Base-by-base conservation (phyloP, 805 yeast genomes). In the Candida tammaniensis region DNA sequence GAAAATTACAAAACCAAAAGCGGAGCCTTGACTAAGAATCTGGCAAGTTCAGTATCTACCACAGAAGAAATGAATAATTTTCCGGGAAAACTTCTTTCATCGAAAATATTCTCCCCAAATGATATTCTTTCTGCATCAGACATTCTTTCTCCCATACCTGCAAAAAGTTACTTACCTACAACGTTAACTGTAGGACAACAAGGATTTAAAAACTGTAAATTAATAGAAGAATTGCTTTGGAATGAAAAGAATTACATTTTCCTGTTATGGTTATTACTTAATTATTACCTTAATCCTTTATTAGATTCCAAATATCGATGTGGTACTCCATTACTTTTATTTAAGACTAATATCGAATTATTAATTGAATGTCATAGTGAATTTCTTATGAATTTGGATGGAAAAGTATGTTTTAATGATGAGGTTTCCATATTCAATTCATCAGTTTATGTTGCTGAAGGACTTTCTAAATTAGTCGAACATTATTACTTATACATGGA, bases 161-260 rank as follows among this genome's bases (percentile, higher is more conserved):
- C 10, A n/a, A 28, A 21, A 8, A 14, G 27, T 14, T 42, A 42
- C 8, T 49, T 60, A 2, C 62, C 60, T 4, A 2, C 27, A 30
- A 12, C 57, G 56, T 4, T 13, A 18, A 6, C n/a, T 46, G 7
- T 35, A 52, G 2, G 49, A 40, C 27, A 39, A 63, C 25, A 48
- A n/a, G 38, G 26, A 7, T 30, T 33, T 24, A 33, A 27, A 17
- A 18, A 15, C 11, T 29, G 42, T 15, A 58, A 53, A 29, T 38
- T 59, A 1, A 42, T 71, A n/a, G 67, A 71, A 36, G 84, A 78
- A 47, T 48, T 77, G 4, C 35, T 70, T 0, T 62, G 61, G 10
- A 74, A 76, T 9, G 84, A 78, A 44, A 61, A 57, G 17, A 55
- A 54, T 1, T 78, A 74, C 45, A 50, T 75, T n/a, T 56, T 58